A percentile compares a stretch with the other conserved stretches of the same genome.
These are phyloP conservation scores for Rhodotorula sp. DNA, from an alignment of 1,284 basidiomycete genomes.

Conservation along the genomic window DNA sequence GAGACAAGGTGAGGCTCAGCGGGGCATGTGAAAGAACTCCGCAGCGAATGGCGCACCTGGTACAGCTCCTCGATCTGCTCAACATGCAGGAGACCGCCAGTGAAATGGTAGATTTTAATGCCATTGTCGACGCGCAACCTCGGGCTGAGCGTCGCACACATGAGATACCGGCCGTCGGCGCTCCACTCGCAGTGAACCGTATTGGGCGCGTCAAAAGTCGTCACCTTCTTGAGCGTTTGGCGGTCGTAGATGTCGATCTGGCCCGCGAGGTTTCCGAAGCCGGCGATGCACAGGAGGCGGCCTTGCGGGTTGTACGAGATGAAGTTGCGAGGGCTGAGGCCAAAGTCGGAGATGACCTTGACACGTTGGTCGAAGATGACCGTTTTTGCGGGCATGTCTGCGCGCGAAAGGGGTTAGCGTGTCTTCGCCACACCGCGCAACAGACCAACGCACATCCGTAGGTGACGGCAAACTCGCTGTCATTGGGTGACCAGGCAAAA, in stretches of 20 bases:
- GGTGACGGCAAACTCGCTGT: slow-evolving; percentile 83
- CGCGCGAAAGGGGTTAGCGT: background rate
- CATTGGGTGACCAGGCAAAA: slow-evolving; percentile 95
- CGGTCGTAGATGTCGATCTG: slow-evolving; percentile 91
- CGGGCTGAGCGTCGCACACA: slow-evolving; percentile 91
- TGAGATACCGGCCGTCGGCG: slow-evolving; percentile 84
- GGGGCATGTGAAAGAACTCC: background rate
- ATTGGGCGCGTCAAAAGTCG: slow-evolving; percentile 87
- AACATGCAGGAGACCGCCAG: slow-evolving; percentile 76
- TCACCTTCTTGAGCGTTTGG: slow-evolving; percentile 75
- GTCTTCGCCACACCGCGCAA: background rate
- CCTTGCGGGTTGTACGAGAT: slow-evolving; percentile 94
- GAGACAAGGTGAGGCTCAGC: background rate
- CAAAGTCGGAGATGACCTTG: slow-evolving; percentile 85
- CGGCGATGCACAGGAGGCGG: slow-evolving; percentile 80
- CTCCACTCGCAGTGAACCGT: slow-evolving; percentile 94
- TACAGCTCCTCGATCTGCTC: slow-evolving; percentile 81
- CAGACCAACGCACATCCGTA: slow-evolving; percentile 77
- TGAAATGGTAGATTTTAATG: slow-evolving; percentile 92
- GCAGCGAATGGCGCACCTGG: slow-evolving; percentile 53
- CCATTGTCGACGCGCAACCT: slow-evolving; percentile 95
- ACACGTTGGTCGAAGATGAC: slow-evolving; percentile 89
- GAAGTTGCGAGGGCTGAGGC: slow-evolving; percentile 83
- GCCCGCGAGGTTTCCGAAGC: slow-evolving; percentile 94
- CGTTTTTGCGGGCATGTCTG: slow-evolving; percentile 92